A percentile compares a stretch with the other conserved stretches of the same genome.
These are phyloP conservation scores for Globisporangium emineosum DNA, from an alignment of 352 stramenopile genomes.

Conservation along the genomic window DNA sequence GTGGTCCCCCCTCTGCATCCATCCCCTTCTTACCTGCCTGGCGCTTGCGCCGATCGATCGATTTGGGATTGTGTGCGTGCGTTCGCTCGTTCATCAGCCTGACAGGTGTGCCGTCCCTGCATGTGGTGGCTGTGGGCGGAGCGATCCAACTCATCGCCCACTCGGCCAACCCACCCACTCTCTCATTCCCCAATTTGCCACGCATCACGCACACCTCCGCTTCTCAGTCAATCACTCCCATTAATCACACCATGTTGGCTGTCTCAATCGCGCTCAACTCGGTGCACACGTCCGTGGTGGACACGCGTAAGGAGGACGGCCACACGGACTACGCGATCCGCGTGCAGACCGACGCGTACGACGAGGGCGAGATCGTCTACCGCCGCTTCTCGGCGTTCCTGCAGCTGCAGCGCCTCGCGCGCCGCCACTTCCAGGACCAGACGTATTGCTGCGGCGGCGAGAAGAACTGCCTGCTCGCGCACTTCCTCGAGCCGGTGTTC, in stretches of 20 bases:
- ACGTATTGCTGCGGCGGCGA: slow-evolving; percentile 64
- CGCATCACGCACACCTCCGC: slow-evolving; percentile 1
- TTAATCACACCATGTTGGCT: slow-evolving; percentile 26
- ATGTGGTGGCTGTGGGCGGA: not conserved
- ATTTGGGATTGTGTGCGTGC: slow-evolving; percentile 1
- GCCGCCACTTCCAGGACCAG: slow-evolving; percentile 65
- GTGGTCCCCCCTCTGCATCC: slow-evolving; percentile 14
- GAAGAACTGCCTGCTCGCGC: slow-evolving; percentile 59
- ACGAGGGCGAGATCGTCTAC: slow-evolving; percentile 69
- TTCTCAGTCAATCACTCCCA: not conserved
- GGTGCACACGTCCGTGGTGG: slow-evolving; percentile 61
- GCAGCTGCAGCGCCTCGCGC: slow-evolving; percentile 72
- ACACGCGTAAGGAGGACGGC: slow-evolving; percentile 66
- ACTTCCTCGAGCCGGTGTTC: slow-evolving; percentile 71
- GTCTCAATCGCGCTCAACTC: slow-evolving; percentile 40
- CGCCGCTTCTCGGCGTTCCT: slow-evolving; percentile 84
- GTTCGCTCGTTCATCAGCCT: not conserved
- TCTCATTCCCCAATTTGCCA: slow-evolving; percentile 16
- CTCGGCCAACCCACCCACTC: not conserved
- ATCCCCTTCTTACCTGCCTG: not conserved
- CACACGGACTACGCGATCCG: slow-evolving; percentile 87
- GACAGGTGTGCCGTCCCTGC: not conserved
- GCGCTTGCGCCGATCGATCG: too few relatives aligned
- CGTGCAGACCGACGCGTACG: slow-evolving; percentile 58
- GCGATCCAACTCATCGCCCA: not conserved